These are phyloP conservation scores for Claviceps quebecensis DNA, from an alignment of 2,329 filamentous ascomycete genomes.

Conservation along the genomic window DNA sequence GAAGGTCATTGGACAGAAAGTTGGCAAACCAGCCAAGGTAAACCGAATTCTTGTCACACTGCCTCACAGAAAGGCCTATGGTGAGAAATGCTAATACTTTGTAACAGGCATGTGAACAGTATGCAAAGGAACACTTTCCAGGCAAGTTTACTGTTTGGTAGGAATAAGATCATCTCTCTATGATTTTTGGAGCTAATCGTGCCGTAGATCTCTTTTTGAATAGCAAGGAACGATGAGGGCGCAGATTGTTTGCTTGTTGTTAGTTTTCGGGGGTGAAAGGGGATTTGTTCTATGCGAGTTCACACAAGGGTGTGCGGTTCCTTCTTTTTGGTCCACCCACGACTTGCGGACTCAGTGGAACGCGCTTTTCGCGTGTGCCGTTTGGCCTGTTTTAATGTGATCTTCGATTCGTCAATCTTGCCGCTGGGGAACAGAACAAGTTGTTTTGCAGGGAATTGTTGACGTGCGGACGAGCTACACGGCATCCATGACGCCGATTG, in stretches of 20 bases:
- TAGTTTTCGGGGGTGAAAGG: not conserved
- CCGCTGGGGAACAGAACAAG: not conserved
- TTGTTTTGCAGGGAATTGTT: not conserved
- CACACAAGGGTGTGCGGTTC: not conserved
- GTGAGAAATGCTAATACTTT: slow-evolving; percentile 3
- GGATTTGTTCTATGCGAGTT: not conserved
- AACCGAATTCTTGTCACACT: slow-evolving; percentile 2
- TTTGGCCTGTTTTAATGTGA: not conserved
- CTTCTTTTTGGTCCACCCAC: not conserved
- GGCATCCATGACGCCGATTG: not conserved
- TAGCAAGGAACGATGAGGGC: slow-evolving; percentile 22
- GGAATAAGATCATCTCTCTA: no score
- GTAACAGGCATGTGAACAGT: slow-evolving; percentile 49
- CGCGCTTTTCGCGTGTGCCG: not conserved
- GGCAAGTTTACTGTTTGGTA: slow-evolving; percentile 20
- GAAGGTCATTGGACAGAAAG: slow-evolving; percentile 93
- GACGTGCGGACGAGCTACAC: not conserved
- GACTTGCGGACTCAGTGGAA: not conserved
- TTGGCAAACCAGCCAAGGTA: slow-evolving; percentile 89
- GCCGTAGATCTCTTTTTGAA: slow-evolving; percentile 24
- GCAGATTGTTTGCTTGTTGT: not conserved
- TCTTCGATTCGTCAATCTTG: not conserved
- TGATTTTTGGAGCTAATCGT: slow-evolving; percentile 13
- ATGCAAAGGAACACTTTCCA: slow-evolving; percentile 88
- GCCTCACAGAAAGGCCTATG: not conserved